phyloP scores from a whole-genome alignment of 495 filamentous ascomycete species.

The Penicillium bovifimosum region DNA sequence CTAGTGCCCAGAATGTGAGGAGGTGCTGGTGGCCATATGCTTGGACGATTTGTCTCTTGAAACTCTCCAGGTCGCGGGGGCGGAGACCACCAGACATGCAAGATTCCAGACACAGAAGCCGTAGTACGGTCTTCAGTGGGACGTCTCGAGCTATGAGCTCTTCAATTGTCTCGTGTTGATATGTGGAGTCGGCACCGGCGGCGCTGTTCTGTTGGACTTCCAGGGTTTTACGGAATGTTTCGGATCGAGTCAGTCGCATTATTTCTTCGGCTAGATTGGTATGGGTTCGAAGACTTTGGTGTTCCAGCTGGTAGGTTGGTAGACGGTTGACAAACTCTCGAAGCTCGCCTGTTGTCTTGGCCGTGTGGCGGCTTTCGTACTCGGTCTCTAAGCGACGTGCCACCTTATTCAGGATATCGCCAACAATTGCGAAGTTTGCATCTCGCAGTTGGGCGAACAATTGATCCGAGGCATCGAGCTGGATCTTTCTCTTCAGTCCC shows the following conservation, averaged over 20 bases:
- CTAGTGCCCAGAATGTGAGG: constrained; percentile 80
- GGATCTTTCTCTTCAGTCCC: constrained; percentile 81
- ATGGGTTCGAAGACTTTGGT: constrained; percentile 85
- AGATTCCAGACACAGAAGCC: constrained; percentile 85
- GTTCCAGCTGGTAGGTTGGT: constrained; percentile 87
- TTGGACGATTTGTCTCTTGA: constrained; percentile 81
- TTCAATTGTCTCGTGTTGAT: constrained; percentile 84
- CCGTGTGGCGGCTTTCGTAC: constrained; percentile 83
- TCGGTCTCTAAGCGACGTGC: constrained; percentile 82
- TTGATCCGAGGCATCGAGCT: constrained; percentile 83
- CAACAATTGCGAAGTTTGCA: constrained; percentile 92
- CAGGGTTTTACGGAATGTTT: constrained; percentile 78
- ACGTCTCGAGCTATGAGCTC: constrained; percentile 86
- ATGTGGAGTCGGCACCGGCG: constrained; percentile 81
- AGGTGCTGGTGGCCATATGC: constrained; percentile 94
- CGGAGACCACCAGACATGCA: constrained; percentile 85
- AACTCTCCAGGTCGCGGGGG: constrained; percentile 77
- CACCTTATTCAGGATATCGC: constrained; percentile 80
- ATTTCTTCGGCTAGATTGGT: constrained; percentile 92
- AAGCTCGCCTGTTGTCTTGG: constrained; percentile 83
- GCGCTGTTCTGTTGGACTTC: constrained; percentile 96
- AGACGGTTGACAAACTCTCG: constrained; percentile 88
- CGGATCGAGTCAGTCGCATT: constrained; percentile 80
- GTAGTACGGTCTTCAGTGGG: constrained; percentile 70
- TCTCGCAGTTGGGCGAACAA: constrained; percentile 86